Base-by-base conservation (phyloP, 768 basidiomycete species). In the Vararia minispora region DNA sequence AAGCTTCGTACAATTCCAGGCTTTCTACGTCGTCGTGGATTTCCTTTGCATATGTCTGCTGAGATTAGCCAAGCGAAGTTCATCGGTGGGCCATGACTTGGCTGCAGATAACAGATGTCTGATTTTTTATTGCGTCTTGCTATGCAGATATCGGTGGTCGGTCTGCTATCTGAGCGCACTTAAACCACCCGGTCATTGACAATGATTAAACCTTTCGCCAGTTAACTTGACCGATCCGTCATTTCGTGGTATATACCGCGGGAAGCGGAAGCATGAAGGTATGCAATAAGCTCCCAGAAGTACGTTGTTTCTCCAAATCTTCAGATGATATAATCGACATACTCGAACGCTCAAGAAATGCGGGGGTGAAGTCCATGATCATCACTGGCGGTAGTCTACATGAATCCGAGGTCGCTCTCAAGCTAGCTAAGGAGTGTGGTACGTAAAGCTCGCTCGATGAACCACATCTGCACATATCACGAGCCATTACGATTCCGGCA, bases 341-440 rank as follows among this genome's bases (percentile, higher is more conserved):
- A 45, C 49, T 86, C 9, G 55, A 60, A 13, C 68, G 86, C 38
- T 68, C 79, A 0, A 58, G 58, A 25, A 54, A 55, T 6, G 76
- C 77, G 3, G 80, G 81, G 1, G 74, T 88, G 12, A 66, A 68
- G 44, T 70, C 69, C 14, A 77, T 84, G 65, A 72, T 89, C 50
- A 71, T 90, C 33, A 88, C 86, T 2, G 85, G 86, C 0, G 76
- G 76, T 2, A 79, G 74, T 35, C 58, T 88, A 23, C 52, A 57
- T 5, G 84, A 87, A 49, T 80, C 79, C 7, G 58, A 58, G 40
- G 55, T 68, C 6, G 81, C 82, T 0, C 43, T 87, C 31, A 52
- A 58, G 23, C 60, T 89, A n/a, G 81, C 85, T 3, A 60, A 64
- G 37, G 52, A 73, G 49, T 61, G 72, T 43, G 63, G 79, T 76